phyloP scores from a whole-genome alignment of 2,329 filamentous ascomycete genomes.

The Sporothrix phasma region DNA sequence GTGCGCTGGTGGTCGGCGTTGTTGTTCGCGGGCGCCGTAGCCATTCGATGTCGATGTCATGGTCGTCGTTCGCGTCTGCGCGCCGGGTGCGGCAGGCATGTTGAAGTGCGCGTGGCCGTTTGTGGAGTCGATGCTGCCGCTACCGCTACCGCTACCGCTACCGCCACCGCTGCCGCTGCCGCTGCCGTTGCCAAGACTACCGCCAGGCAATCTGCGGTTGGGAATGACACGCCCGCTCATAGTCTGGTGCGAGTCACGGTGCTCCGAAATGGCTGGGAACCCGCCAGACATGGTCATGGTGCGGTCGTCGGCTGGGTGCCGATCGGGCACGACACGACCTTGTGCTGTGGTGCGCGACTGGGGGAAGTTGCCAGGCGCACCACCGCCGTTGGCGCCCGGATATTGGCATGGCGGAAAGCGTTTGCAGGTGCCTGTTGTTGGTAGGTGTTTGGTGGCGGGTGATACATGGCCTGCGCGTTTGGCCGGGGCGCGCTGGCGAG shows the following conservation, averaged over 20 bases:
- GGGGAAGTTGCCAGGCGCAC: constrained; percentile 3
- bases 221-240: constrained; percentile 91
- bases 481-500: constrained; percentile 62
- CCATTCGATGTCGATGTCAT: constrained; percentile 29
- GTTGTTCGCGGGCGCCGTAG: constrained; percentile 31
- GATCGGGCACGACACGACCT: constrained; percentile 81
- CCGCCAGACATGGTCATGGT: constrained; percentile 91
- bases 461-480: constrained; percentile 53
- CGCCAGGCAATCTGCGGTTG: constrained; percentile 45
- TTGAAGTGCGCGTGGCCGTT: constrained; percentile 20
- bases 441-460: constrained; percentile 51
- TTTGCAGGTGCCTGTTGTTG: constrained; percentile 58
- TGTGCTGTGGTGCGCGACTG: constrained; percentile 79
- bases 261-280: constrained; percentile 53
- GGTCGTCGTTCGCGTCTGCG: constrained; percentile 33
- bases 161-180: constrained; percentile 21
- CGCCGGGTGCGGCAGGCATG: constrained; percentile 18
- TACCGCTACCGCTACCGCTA: constrained; percentile 21
- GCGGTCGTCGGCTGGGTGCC: constrained; percentile 64
- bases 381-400: constrained; percentile 35
- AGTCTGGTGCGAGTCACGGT: constrained; percentile 75
- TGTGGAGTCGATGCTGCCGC: constrained; percentile 23
- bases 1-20: constrained; percentile 38
- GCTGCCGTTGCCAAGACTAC: constrained; percentile 22
- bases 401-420: constrained; percentile 73